Percentiles rank a stretch among this genome's conserved stretches.
Evolutionary conservation across 2,329 filamentous ascomycete species (phyloP).

Genomic region (Endothia cerciana): DNA sequence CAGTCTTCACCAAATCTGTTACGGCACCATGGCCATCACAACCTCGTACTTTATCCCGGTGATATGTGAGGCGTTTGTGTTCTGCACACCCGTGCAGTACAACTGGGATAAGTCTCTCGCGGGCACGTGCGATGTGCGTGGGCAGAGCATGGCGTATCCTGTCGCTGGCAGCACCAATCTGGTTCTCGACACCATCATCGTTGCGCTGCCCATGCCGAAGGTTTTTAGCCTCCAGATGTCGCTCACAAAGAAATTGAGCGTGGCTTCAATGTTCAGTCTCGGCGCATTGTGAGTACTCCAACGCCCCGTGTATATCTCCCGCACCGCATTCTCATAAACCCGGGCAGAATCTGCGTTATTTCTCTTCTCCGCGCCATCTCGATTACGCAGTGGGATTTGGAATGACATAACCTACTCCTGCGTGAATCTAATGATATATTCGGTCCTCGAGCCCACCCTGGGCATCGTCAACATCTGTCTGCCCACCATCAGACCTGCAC

Average conservation of each 20-base stretch:
- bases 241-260: neutral
- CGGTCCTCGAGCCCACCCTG: conserved; percentile 8
- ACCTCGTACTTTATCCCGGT: neutral
- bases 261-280: neutral
- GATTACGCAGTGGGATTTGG: neutral
- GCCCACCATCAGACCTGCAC: conserved; percentile 4
- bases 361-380: neutral
- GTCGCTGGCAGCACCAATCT: neutral
- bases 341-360: neutral
- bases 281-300: neutral
- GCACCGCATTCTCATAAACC: no score
- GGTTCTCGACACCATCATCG: neutral
- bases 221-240: neutral
- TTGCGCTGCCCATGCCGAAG: neutral
- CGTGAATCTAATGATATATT: neutral
- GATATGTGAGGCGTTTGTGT: neutral
- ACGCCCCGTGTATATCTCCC: neutral
- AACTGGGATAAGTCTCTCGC: conserved; percentile 8
- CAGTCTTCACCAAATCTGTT: neutral
- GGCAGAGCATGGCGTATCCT: neutral
- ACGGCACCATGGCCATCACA: neutral
- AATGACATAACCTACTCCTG: neutral
- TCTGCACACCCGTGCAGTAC: conserved; percentile 3
- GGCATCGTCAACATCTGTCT: conserved; percentile 14
- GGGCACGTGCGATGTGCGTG: neutral